A percentile compares a stretch with the other conserved stretches of the same genome.
Evolutionary conservation across 345 rosid species (phyloP).

Genomic region (Citropsis articulata): DNA sequence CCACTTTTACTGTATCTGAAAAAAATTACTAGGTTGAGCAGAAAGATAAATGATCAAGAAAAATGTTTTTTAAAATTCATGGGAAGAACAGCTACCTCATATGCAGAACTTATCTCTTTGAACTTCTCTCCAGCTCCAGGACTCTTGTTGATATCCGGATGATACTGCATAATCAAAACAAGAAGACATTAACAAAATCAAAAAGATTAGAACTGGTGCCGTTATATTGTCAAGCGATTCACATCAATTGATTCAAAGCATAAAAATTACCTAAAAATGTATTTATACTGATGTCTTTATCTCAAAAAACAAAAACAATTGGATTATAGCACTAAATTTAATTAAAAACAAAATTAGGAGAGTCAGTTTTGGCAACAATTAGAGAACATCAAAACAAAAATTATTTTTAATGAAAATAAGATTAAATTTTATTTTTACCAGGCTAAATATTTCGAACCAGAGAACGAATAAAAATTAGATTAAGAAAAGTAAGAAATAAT

Average conservation of each 20-base stretch:
- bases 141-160: constrained; percentile 79
- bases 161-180: constrained; percentile 54
- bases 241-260: not conserved
- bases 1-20: not conserved
- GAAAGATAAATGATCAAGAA: not conserved
- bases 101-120: constrained; percentile 95
- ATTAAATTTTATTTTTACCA: too few species aligned
- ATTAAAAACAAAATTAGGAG: too few species aligned
- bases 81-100: constrained; percentile 58
- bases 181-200: not conserved
- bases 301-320: not conserved
- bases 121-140: constrained; percentile 92
- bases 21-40: not conserved
- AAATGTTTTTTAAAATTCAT: not conserved
- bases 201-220: not conserved
- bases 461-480: too few species aligned
- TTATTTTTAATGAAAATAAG: not conserved
- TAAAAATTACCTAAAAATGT: not conserved
- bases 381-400: too few species aligned
- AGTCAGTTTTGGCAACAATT: not conserved
- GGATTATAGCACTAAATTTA: not conserved
- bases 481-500: not conserved
- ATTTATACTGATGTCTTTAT: too few species aligned
- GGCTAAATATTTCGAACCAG: not conserved
- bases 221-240: not conserved